Conservation (phyloP, 2,329 filamentous ascomycete species). For the Sporothrix sp. region DNA sequence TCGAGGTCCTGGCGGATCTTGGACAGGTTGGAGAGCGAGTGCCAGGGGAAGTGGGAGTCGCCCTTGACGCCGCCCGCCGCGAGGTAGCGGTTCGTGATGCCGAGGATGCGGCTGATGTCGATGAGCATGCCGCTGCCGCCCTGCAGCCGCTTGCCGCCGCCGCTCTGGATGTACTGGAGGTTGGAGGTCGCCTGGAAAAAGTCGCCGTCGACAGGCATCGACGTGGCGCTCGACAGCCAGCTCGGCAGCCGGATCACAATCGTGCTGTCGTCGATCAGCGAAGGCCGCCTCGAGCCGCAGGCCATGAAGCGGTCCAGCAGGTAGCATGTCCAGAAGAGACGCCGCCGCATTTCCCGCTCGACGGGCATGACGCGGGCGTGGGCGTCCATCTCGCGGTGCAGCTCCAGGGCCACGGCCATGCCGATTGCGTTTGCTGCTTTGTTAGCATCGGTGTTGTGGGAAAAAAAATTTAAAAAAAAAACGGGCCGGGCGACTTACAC, state of each 20-base stretch:
- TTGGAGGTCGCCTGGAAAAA: slow-evolving; percentile 75
- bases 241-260: slow-evolving; percentile 67
- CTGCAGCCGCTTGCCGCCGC: slow-evolving; percentile 55
- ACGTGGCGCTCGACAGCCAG: slow-evolving; percentile 54
- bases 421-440: slow-evolving; percentile 59
- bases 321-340: slow-evolving; percentile 86
- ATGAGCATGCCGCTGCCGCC: slow-evolving; percentile 74
- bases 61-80: slow-evolving; percentile 80
- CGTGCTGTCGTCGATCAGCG: slow-evolving; percentile 67
- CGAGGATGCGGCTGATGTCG: slow-evolving; percentile 73
- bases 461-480: background rate
- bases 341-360: slow-evolving; percentile 66
- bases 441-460: slow-evolving; percentile 25
- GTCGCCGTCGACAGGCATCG: slow-evolving; percentile 61
- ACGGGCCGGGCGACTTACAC: slow-evolving; percentile 38
- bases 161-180: slow-evolving; percentile 59
- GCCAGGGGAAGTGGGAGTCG: slow-evolving; percentile 86
- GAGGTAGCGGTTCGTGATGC: slow-evolving; percentile 74
- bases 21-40: slow-evolving; percentile 72
- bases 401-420: slow-evolving; percentile 73
- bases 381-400: slow-evolving; percentile 65
- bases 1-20: slow-evolving; percentile 80
- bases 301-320: slow-evolving; percentile 75
- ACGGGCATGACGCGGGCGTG: slow-evolving; percentile 51
- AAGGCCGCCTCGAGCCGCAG: slow-evolving; percentile 72